Conservation (phyloP, 768 basidiomycete genomes). For the Podaxis rugospora region DNA sequence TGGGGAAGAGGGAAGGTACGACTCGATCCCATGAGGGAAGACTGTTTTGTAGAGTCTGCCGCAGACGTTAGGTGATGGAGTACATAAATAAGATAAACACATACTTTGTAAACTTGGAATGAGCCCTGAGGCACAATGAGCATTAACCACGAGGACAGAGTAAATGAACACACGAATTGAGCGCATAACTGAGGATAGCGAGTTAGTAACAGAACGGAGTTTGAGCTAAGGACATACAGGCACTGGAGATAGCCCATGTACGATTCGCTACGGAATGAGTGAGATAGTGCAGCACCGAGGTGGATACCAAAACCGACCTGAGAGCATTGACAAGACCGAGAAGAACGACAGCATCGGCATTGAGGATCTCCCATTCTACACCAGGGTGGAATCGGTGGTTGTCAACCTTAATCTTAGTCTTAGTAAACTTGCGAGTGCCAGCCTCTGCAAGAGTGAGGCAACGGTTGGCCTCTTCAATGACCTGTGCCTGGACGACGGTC, state of each 20-base stretch:
- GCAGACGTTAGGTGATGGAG: neutral
- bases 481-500: constrained; percentile 34
- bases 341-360: constrained; percentile 68
- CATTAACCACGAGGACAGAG: neutral
- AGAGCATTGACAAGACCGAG: constrained; percentile 68
- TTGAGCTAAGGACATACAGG: constrained; percentile 41
- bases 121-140: constrained; percentile 40
- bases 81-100: constrained; percentile 6
- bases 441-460: constrained; percentile 57
- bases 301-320: constrained; percentile 37
- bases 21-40: constrained; percentile 57
- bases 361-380: constrained; percentile 72
- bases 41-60: constrained; percentile 59
- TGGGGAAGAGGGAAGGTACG: constrained; percentile 29
- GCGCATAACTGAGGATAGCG: constrained; percentile 24
- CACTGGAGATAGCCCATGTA: constrained; percentile 80
- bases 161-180: constrained; percentile 46
- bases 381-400: constrained; percentile 50
- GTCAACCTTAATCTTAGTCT: constrained; percentile 25
- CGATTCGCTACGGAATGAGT: constrained; percentile 49
- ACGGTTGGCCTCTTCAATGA: constrained; percentile 60
- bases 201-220: neutral
- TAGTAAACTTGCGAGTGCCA: constrained; percentile 49
- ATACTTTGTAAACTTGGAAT: constrained; percentile 72
- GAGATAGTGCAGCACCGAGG: neutral